Evolutionary conservation across 2,329 filamentous ascomycete species (phyloP).

Genomic region (Calonectria leucothoes): DNA sequence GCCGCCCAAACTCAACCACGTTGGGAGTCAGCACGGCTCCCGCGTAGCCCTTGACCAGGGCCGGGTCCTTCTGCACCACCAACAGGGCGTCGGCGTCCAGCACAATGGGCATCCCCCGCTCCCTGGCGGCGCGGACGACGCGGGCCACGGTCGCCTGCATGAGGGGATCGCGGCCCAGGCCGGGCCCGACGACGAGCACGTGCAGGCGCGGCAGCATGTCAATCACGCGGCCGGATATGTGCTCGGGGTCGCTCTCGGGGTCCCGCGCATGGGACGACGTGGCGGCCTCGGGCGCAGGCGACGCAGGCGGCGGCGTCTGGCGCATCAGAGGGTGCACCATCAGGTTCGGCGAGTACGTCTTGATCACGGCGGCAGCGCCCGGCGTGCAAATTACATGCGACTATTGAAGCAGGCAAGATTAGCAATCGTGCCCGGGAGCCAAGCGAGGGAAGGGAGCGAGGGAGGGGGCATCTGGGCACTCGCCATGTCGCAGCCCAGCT

Average conservation of each 20-base stretch:
- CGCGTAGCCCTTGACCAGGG: constrained; percentile 82
- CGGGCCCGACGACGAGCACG: constrained; percentile 92
- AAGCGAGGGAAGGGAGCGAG: background rate
- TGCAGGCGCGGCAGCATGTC: constrained; percentile 88
- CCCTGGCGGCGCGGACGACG: constrained; percentile 83
- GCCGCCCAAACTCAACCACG: constrained; percentile 87
- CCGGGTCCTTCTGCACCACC: constrained; percentile 80
- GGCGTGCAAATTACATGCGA: constrained; percentile 97
- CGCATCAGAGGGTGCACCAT: constrained; percentile 99
- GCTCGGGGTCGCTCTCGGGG: constrained; percentile 65
- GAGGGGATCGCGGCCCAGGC: constrained; percentile 86
- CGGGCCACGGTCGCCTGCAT: constrained; percentile 89
- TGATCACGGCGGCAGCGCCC: constrained; percentile 87
- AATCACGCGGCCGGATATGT: constrained; percentile 76
- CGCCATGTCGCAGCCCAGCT: constrained; percentile 92
- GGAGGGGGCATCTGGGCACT: constrained; percentile 24
- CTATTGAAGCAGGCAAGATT: constrained; percentile 54
- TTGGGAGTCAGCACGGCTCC: constrained; percentile 94
- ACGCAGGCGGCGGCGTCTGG: constrained; percentile 65
- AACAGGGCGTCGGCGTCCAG: constrained; percentile 91
- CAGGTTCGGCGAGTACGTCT: constrained; percentile 96
- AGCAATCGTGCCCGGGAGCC: background rate
- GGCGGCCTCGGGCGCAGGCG: constrained; percentile 60
- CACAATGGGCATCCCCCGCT: constrained; percentile 80
- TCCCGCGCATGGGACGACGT: constrained; percentile 42